These are phyloP conservation scores for Didymella sp. DNA, from an alignment of 2,329 filamentous ascomycete genomes.

Conservation along the genomic window DNA sequence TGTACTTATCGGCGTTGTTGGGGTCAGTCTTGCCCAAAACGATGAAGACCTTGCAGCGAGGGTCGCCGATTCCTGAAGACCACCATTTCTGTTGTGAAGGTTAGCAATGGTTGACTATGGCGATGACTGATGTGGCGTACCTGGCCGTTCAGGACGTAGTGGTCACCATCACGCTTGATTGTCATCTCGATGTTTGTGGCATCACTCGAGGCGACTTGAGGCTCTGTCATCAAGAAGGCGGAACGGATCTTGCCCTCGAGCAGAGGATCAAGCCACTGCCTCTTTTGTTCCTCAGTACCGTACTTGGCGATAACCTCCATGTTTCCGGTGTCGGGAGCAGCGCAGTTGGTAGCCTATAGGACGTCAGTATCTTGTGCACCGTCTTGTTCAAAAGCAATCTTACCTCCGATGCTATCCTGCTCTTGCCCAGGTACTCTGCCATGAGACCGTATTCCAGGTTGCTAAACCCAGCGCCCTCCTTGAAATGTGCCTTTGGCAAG, in stretches of 20 bases:
- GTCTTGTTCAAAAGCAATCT: not conserved
- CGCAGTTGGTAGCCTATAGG: slow-evolving; percentile 76
- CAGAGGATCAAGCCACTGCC: slow-evolving; percentile 79
- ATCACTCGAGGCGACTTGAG: slow-evolving; percentile 85
- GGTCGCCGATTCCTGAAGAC: slow-evolving; percentile 94
- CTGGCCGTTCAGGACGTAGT: slow-evolving; percentile 89
- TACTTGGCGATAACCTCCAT: slow-evolving; percentile 97
- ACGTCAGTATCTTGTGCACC: slow-evolving; percentile 9
- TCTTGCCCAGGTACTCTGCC: slow-evolving; percentile 94
- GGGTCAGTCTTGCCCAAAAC: slow-evolving; percentile 94
- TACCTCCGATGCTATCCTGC: slow-evolving; percentile 66
- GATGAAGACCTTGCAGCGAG: slow-evolving; percentile 89
- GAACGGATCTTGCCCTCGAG: slow-evolving; percentile 86
- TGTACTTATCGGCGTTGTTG: slow-evolving; percentile 77
- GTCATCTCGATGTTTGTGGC: slow-evolving; percentile 89
- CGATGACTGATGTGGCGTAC: slow-evolving; percentile 53
- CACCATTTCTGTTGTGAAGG: slow-evolving; percentile 84
- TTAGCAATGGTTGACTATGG: not conserved
- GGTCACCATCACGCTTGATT: slow-evolving; percentile 82
- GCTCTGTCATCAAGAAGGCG: slow-evolving; percentile 94
- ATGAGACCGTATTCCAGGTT: slow-evolving; percentile 98
- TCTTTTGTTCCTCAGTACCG: slow-evolving; percentile 84
- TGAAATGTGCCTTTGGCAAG: slow-evolving; percentile 92
- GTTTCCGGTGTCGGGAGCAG: slow-evolving; percentile 91
- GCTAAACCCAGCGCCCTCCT: slow-evolving; percentile 89